Conservation (phyloP, 2,329 filamentous ascomycete genomes). For the Myriangium duriaei region DNA sequence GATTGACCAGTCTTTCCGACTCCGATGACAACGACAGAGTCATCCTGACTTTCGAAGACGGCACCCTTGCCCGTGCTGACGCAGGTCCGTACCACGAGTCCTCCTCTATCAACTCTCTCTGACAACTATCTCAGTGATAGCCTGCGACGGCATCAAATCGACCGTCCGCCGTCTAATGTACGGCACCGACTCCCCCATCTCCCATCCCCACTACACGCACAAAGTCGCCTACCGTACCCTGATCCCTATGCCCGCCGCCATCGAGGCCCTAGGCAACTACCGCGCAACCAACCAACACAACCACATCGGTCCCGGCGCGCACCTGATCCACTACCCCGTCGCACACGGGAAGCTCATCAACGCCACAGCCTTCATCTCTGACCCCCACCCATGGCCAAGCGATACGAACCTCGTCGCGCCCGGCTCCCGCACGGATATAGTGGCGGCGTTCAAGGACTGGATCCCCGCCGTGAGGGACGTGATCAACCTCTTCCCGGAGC, state of each 20-base stretch:
- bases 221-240: slow-evolving; percentile 52
- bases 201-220: slow-evolving; percentile 43
- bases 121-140: slow-evolving; percentile 34
- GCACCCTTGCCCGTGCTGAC: slow-evolving; percentile 18
- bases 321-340: slow-evolving; percentile 46
- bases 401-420: slow-evolving; percentile 14
- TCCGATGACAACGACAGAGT: too few relatives aligned
- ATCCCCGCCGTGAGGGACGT: slow-evolving; percentile 15
- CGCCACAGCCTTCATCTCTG: slow-evolving; percentile 18
- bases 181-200: slow-evolving; percentile 33
- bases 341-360: slow-evolving; percentile 18
- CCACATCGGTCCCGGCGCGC: slow-evolving; percentile 29
- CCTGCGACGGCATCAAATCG: slow-evolving; percentile 53
- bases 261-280: slow-evolving; percentile 36
- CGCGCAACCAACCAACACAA: slow-evolving; percentile 35
- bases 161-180: slow-evolving; percentile 35
- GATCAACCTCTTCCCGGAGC: slow-evolving; percentile 15
- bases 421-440: slow-evolving; percentile 15
- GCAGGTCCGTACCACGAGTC: slow-evolving; percentile 11
- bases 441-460: slow-evolving; percentile 17
- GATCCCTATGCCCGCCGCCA: slow-evolving; percentile 45
- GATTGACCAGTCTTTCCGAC: too few relatives aligned
- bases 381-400: slow-evolving; percentile 16
- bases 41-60: slow-evolving; percentile 27
- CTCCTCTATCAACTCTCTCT: slow-evolving; percentile 1